These are phyloP conservation scores for Solanum lignicaule DNA, from an alignment of 257 asterid species.

Conservation along the genomic window DNA sequence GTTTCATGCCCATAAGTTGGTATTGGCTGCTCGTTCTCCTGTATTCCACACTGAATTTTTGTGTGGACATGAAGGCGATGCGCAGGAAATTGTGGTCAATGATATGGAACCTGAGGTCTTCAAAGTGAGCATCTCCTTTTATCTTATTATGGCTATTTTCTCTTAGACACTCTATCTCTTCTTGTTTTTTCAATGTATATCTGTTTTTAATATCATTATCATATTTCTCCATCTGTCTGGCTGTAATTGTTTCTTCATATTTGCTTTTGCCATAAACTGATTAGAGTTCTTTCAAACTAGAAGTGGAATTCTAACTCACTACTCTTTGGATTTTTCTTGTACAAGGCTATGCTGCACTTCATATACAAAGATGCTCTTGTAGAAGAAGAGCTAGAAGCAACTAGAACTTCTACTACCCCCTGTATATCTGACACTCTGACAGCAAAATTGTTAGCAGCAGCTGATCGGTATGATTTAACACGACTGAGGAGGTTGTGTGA, in stretches of 20 bases:
- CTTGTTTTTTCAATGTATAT: background rate
- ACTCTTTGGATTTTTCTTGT: background rate
- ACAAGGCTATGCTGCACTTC: conserved; percentile 92
- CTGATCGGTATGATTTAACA: conserved; percentile 81
- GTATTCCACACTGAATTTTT: conserved; percentile 52
- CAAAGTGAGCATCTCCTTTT: conserved; percentile 38
- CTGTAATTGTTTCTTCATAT: background rate
- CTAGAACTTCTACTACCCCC: conserved; percentile 41
- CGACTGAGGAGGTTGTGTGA: conserved; percentile 86
- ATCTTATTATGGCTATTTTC: background rate
- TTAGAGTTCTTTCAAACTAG: background rate
- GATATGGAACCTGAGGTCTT: conserved; percentile 90
- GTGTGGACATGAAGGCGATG: conserved; percentile 39
- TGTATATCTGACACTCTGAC: conserved; percentile 54
- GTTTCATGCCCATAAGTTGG: conserved; percentile 88
- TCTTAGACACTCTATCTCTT: background rate
- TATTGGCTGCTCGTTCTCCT: conserved; percentile 89
- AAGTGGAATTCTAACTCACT: background rate
- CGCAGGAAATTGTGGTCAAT: conserved; percentile 50
- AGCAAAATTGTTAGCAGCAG: conserved; percentile 87
- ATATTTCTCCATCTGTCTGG: background rate
- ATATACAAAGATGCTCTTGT: conserved; percentile 73
- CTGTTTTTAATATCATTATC: background rate
- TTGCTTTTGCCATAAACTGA: background rate
- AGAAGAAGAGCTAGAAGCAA: conserved; percentile 67